phyloP scores from a whole-genome alignment of 2,329 filamentous ascomycete species.

The Colletotrichum sp. region DNA sequence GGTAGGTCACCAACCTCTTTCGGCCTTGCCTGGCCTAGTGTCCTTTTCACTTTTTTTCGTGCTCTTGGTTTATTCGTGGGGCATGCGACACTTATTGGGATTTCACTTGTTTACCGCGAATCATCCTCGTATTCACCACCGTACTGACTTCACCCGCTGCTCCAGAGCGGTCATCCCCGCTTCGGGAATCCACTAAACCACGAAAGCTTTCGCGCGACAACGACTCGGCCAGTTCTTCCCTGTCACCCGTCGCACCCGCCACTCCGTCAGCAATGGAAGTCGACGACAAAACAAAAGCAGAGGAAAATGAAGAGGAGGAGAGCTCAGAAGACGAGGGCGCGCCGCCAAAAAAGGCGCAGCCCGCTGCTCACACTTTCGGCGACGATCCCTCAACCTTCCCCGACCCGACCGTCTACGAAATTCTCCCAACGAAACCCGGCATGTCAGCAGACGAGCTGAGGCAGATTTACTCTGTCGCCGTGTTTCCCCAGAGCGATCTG shows the following conservation, averaged over 20 bases:
- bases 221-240: slow-evolving; percentile 64
- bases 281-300: slow-evolving; percentile 51
- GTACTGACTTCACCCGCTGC: slow-evolving; percentile 17
- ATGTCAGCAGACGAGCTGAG: slow-evolving; percentile 89
- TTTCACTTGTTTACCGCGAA: slow-evolving; percentile 4
- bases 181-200: slow-evolving; percentile 55
- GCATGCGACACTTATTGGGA: not conserved
- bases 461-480: slow-evolving; percentile 85
- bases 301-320: slow-evolving; percentile 47
- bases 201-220: slow-evolving; percentile 56
- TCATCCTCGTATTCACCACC: slow-evolving; percentile 1
- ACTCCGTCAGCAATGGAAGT: slow-evolving; percentile 64
- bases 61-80: slow-evolving; percentile 3
- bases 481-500: slow-evolving; percentile 82
- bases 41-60: not conserved
- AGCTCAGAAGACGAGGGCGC: slow-evolving; percentile 66
- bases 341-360: slow-evolving; percentile 67
- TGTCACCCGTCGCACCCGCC: slow-evolving; percentile 59
- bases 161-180: slow-evolving; percentile 59
- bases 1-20: slow-evolving; percentile 20
- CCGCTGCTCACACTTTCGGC: slow-evolving; percentile 87
- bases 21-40: slow-evolving; percentile 2
- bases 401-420: slow-evolving; percentile 95
- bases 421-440: slow-evolving; percentile 72
- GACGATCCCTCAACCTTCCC: slow-evolving; percentile 89